Conservation (phyloP, 495 filamentous ascomycete genomes). For the Penicillium salamii region DNA sequence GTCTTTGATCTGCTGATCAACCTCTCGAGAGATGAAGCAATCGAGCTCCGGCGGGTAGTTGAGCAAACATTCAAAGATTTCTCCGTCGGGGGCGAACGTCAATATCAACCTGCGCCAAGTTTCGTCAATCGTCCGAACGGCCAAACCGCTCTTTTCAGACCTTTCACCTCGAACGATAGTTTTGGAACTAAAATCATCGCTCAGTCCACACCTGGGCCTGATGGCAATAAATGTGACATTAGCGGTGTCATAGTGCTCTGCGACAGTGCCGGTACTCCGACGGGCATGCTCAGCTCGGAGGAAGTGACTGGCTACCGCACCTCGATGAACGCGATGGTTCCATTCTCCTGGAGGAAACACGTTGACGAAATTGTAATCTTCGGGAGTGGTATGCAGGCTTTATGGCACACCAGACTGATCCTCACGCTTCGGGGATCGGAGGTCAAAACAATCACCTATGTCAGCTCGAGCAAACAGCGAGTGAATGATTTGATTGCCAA, state of each 20-base stretch:
- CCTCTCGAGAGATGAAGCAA: too few relatives aligned
- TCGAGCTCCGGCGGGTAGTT: not conserved
- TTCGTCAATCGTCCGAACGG: conserved; percentile 12
- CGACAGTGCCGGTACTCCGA: not conserved
- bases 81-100: conserved; percentile 3
- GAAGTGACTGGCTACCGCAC: conserved; percentile 16
- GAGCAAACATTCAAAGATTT: conserved; percentile 3
- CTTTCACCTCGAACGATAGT: conserved; percentile 14
- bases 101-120: conserved; percentile 15
- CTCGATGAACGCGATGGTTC: conserved; percentile 13
- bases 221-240: not conserved
- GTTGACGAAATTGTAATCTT: conserved; percentile 12
- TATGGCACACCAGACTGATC: conserved; percentile 3
- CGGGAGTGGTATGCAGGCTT: conserved; percentile 5
- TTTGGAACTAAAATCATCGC: conserved; percentile 16
- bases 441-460: not conserved
- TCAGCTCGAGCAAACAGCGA: too few relatives aligned
- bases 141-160: conserved; percentile 15
- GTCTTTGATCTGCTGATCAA: too few relatives aligned
- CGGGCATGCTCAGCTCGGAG: conserved; percentile 1
- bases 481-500: too few relatives aligned
- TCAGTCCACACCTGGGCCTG: not conserved
- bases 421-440: not conserved
- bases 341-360: conserved; percentile 9
- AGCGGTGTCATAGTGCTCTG: conserved; percentile 6